phyloP scores from a whole-genome alignment of 805 yeast genomes.

The Schwanniomyces sp. region DNA sequence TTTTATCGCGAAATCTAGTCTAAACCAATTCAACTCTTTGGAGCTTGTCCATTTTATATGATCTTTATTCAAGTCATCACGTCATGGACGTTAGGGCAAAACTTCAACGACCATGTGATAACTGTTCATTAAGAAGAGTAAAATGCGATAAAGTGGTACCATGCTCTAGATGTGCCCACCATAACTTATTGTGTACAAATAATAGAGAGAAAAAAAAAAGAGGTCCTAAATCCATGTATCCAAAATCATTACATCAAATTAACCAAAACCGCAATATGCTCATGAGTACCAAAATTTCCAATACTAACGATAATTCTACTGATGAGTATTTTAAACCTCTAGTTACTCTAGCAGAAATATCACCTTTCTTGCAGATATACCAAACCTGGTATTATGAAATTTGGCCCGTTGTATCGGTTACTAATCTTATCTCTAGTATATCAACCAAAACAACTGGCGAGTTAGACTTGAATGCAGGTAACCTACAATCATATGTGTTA shows the following conservation, averaged over 20 bases:
- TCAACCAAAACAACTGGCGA: constrained; percentile 8
- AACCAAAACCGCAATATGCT: neutral
- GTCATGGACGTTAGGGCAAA: neutral
- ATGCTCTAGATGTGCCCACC: constrained; percentile 30
- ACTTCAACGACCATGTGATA: constrained; percentile 39
- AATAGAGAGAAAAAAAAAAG: constrained; percentile 31
- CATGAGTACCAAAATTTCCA: neutral
- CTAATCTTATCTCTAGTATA: constrained; percentile 25
- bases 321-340: neutral
- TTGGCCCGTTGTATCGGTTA: constrained; percentile 38
- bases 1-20: no score
- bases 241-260: constrained; percentile 20
- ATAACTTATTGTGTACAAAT: constrained; percentile 33
- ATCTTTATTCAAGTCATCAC: no score
- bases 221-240: constrained; percentile 35
- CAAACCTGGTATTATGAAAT: constrained; percentile 43
- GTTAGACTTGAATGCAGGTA: constrained; percentile 11
- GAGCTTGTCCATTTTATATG: no score
- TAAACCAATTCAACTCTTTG: no score
- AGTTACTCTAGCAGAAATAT: constrained; percentile 18
- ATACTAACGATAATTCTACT: neutral
- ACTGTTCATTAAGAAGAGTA: constrained; percentile 37
- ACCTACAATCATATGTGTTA: constrained; percentile 24
- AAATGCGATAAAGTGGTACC: constrained; percentile 32
- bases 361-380: constrained; percentile 35